phyloP scores from a whole-genome alignment of 2,329 filamentous ascomycete species.

The Pseudogymnoascus sp. region DNA sequence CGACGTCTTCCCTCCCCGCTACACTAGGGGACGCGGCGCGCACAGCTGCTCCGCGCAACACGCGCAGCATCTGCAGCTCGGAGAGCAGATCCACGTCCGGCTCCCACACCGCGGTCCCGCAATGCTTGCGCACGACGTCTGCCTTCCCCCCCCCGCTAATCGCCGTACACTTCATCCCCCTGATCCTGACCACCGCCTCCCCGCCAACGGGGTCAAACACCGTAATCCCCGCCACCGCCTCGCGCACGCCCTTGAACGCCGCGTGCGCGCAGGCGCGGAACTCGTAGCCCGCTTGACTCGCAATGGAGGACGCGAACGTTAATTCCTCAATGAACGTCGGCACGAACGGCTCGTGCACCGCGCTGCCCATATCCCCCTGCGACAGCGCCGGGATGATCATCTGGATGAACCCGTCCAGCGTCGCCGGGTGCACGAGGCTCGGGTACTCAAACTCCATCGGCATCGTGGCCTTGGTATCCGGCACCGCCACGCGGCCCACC shows the following conservation, averaged over 20 bases:
- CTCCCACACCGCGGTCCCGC: neutral
- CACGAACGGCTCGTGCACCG: neutral
- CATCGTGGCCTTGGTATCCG: conserved; percentile 38
- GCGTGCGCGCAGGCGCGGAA: neutral
- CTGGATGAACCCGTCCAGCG: conserved; percentile 39
- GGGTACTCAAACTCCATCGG: conserved; percentile 35
- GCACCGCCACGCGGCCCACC: conserved; percentile 31
- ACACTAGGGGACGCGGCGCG: neutral
- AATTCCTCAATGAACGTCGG: neutral
- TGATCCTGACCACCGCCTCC: neutral
- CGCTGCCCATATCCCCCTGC: conserved; percentile 10
- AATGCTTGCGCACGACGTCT: neutral
- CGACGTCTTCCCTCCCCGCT: neutral
- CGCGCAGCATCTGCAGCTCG: neutral
- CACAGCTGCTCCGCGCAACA: neutral
- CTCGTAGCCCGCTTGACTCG: neutral
- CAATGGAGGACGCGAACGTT: neutral
- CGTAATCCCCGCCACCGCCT: neutral
- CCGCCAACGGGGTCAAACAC: neutral
- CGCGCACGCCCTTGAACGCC: neutral
- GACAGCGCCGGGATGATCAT: conserved; percentile 14
- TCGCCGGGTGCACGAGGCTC: conserved; percentile 37
- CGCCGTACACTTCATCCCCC: neutral
- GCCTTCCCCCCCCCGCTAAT: neutral
- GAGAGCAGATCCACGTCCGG: neutral